Base-by-base conservation (phyloP, 305 asterid genomes). In the Withania somnifera region DNA sequence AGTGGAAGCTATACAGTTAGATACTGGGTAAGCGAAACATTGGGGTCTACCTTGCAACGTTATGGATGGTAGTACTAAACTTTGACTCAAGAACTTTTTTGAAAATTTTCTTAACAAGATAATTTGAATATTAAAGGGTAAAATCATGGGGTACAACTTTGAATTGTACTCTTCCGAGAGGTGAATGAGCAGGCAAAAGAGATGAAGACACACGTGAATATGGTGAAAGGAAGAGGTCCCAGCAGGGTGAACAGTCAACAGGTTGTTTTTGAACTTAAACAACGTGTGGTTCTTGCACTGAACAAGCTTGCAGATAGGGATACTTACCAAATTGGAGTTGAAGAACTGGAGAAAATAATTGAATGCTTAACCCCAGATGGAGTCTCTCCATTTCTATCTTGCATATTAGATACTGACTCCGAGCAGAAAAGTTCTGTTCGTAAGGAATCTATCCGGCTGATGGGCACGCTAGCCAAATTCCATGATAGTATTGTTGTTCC, bases 291-390 rank as follows among this genome's bases (percentile, higher is more conserved):
- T 87, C 86, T 89, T 84, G 92, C 99, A 36, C 91, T 94, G 76
- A 91, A 86, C 90, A 96, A 96, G 92, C 91, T 96, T 80, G 97
- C 97, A 14, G 99, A 96, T 83, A 88, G 98, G 87, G 99, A 96
- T 82, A 96, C 99, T 76, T 88, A 91, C 84, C 97, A 89, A 69
- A 89, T 94, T 82, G 99, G 97, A 14, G 93, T 90, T 32, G 97
- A 94, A 84, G 99, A 94, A 84, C 96, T 96, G 11, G 97, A 90
- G 86, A 94, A 88, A 86, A 88, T 83, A 38, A 89, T 93, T 30
- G 97, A 93, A 84, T 83, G 92, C 85, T 85, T 94, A 88, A 87
- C 94, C 10, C 90, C 93, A 5, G 97, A 96, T 82, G 95, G 93
- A 82, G 80, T 96, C 82, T 83, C 93, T 32, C 89, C 94, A 6